Percentiles rank a stretch among this genome's conserved stretches.
These are phyloP conservation scores for Coemansia sp. DNA, from an alignment of 192 early-diverging fungal genomes.

Conservation along the genomic window DNA sequence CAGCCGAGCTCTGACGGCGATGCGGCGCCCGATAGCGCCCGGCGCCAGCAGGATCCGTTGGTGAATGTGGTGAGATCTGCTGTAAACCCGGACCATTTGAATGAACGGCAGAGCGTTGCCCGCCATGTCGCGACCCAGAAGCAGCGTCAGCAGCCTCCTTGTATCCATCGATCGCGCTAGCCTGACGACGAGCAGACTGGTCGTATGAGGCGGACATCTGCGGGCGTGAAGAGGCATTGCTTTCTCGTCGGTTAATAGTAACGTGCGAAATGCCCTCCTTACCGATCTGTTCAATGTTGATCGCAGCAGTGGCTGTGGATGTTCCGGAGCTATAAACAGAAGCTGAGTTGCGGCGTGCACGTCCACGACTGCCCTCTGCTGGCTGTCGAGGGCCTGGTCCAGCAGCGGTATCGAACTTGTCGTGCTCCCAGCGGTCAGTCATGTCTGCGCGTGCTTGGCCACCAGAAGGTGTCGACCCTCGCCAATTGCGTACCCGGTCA, in stretches of 20 bases:
- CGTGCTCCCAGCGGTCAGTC: conserved; percentile 47
- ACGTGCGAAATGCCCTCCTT: conserved; percentile 51
- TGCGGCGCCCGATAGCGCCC: conserved; percentile 46
- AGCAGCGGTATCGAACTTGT: conserved; percentile 24
- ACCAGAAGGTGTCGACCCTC: neutral
- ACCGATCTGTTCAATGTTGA: conserved; percentile 36
- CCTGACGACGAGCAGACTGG: conserved; percentile 18
- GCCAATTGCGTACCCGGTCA: conserved; percentile 36
- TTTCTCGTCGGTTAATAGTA: conserved; percentile 43
- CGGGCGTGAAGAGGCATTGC: conserved; percentile 34
- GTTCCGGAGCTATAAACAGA: neutral
- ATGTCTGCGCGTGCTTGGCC: conserved; percentile 27
- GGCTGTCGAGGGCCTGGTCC: neutral
- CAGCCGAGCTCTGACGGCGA: conserved; percentile 36
- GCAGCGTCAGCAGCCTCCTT: conserved; percentile 2
- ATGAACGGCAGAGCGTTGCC: conserved; percentile 1
- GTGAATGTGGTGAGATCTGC: conserved; percentile 20
- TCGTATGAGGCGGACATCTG: conserved; percentile 24
- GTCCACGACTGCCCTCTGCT: neutral
- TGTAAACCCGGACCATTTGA: neutral
- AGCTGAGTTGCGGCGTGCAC: conserved; percentile 25
- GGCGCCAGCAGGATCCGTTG: neutral
- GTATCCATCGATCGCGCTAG: neutral
- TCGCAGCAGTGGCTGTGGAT: neutral
- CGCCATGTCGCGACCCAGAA: conserved; percentile 1